Conservation (phyloP, 1,284 basidiomycete species). For the Phellopilus nigrolimitatus region DNA sequence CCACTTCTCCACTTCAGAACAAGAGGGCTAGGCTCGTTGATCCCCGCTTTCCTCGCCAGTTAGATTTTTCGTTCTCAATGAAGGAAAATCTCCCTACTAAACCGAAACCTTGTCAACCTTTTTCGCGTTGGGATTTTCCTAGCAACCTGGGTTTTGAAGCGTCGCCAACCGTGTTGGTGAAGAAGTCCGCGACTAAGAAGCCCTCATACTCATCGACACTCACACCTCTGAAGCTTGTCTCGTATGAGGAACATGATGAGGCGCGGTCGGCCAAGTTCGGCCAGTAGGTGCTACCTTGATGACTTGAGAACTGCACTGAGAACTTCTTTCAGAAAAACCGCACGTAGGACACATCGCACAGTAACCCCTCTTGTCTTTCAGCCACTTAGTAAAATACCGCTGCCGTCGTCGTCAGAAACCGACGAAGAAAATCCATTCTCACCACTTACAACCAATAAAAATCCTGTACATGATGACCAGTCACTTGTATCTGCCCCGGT, state of each 20-base stretch:
- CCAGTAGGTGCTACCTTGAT: not conserved
- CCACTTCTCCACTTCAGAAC: not conserved
- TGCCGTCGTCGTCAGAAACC: not conserved
- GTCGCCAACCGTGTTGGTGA: not conserved
- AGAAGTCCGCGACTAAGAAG: not conserved
- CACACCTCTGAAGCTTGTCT: conserved; percentile 8
- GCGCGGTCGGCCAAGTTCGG: not conserved
- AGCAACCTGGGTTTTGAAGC: not conserved
- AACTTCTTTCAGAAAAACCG: not conserved
- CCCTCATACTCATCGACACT: not conserved
- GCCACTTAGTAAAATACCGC: not conserved
- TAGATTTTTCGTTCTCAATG: conserved; percentile 6
- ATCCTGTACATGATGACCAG: not conserved
- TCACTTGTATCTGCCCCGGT: not conserved
- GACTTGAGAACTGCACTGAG: not conserved
- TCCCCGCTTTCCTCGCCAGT: not conserved
- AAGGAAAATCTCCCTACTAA: not conserved
- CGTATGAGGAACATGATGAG: conserved; percentile 8
- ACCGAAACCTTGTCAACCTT: conserved; percentile 1
- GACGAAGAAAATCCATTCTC: not conserved
- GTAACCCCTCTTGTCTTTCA: not conserved
- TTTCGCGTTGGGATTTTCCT: conserved; percentile 1
- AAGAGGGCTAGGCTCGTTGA: conserved; percentile 11
- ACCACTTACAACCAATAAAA: not conserved
- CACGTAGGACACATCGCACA: too few species aligned